Evolutionary conservation across 164 flowering plant genomes (phyloP), one percentile per base, ranked within the genome.

Genomic region (Magnolia officinalis): DNA sequence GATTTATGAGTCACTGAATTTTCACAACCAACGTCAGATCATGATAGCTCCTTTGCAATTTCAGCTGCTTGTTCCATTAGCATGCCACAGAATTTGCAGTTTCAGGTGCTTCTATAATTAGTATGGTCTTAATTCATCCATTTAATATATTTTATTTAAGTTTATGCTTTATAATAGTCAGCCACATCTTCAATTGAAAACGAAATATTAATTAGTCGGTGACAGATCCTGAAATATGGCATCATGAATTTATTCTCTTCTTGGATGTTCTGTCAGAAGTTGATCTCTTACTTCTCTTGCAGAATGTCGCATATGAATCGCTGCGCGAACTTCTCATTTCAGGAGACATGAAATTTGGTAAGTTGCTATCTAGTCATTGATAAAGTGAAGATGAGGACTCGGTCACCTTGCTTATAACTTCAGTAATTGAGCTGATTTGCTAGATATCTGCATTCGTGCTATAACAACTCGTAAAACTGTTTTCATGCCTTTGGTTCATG

Each of bases 261-360:
- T 29, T 63, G 63, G 16, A 67, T 26, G 20, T 75, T 23, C 7
- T 45, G 23, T 24, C 26, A 50, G 50, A 63, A 9, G 63, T 50
- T 70, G 75, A 74, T 74, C 3, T n/a, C 8, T 70, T 49, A 23
- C 8, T 4, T 64, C 14, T 76, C 80, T 77, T 87, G 85, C 91
- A 96, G 99, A 91, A 94, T 87, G 98, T 83, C 63, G 98, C 99
- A 63, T 83, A 86, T 82, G 93, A 96, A 50, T 86, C 87, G 50
- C 76, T 92, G 76, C 84, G 72, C 75, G 88, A 91, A 67, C 80
- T 85, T 73, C 88, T 94, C 23, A 4, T 79, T 50, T 80, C 89
- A 37, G 85, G 81, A 72, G 88, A 82, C 24, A 63, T 75, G 68
- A 79, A 72, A 69, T 78, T 74, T 29, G 86, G 97, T 92, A 83